Evolutionary conservation across 495 filamentous ascomycete species (phyloP), one percentile per base, ranked within the genome.

Genomic region (Pyrenopolyporus hunteri): DNA sequence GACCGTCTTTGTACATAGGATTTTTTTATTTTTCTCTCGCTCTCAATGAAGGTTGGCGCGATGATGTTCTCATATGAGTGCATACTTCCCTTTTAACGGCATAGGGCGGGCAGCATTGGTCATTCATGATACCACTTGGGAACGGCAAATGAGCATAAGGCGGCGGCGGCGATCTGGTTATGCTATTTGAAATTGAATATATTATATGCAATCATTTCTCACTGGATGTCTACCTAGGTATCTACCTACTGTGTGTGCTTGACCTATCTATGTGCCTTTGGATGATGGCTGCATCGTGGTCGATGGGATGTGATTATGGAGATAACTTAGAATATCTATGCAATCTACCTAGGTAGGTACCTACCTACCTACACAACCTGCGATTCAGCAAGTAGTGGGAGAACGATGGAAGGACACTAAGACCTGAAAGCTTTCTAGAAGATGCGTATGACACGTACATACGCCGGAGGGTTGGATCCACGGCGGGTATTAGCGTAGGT

Each of bases 1-100:
- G 52, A 37, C 39, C 17, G 47, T 26, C 53, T 13, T 49, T 78
- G 76, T 78, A 76, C 66, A 78, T 79, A 78, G 45, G 53, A 64
- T 70, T 64, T 63, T 70, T 73, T 66, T 70, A 39, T 57, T 68
- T 60, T 70, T 70, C 50, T 54, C 11, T 65, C 59, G 25, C 37
- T 43, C 46, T 64, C 54, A 32, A 59, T 58, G 59, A 60, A 57
- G 17, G 54, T 42, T 10, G 33, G 58, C 40, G 44, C 42, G 45
- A 31, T 14, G 58, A 50, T 26, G 33, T 58, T 49, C 43, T 66
- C 56, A 39, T 9, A 43, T 35, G 42, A 47, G 49, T 42, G 57
- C 57, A 45, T 57, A 31, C 35, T 43, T 66, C 46, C 36, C 33
- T 26, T 56, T 62, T 55, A 17, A 53, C 35, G 63, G 63, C 63